These are phyloP conservation scores for Pseudomonodictys pantanalensis DNA, from an alignment of 495 filamentous ascomycete species.

Conservation along the genomic window DNA sequence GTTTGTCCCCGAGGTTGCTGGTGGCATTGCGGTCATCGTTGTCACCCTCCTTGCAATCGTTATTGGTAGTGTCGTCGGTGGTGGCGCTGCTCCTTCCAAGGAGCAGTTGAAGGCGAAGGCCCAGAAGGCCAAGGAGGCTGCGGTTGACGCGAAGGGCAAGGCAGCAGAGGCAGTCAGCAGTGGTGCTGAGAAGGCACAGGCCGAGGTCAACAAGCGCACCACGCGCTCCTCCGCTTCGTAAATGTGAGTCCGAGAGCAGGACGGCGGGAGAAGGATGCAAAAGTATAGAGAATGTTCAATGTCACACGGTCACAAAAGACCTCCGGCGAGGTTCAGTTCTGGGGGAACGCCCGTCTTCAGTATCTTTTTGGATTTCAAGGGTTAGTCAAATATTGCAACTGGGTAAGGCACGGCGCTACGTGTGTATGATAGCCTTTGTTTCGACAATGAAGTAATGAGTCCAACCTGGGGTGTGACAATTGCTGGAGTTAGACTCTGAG, in stretches of 20 bases:
- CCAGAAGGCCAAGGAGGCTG: conserved; percentile 70
- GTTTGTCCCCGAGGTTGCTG: conserved; percentile 87
- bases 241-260: neutral
- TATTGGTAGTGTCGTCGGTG: conserved; percentile 53
- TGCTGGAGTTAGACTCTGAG: too few relatives aligned
- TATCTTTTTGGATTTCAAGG: conserved; percentile 17
- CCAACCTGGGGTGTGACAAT: neutral
- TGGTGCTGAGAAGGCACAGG: conserved; percentile 52
- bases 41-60: conserved; percentile 64
- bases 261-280: neutral
- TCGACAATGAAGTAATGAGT: conserved; percentile 20
- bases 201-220: conserved; percentile 59
- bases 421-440: conserved; percentile 32
- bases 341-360: neutral
- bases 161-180: conserved; percentile 63
- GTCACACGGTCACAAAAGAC: conserved; percentile 9
- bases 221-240: conserved; percentile 45
- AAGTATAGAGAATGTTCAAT: neutral
- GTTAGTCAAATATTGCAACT: conserved; percentile 6
- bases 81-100: conserved; percentile 55
- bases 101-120: conserved; percentile 56
- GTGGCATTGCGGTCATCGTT: conserved; percentile 66
- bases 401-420: conserved; percentile 16
- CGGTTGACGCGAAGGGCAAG: conserved; percentile 75
- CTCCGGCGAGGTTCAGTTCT: neutral